Base-by-base conservation (phyloP, 345 rosid genomes). In the Carallia pectinifolia region DNA sequence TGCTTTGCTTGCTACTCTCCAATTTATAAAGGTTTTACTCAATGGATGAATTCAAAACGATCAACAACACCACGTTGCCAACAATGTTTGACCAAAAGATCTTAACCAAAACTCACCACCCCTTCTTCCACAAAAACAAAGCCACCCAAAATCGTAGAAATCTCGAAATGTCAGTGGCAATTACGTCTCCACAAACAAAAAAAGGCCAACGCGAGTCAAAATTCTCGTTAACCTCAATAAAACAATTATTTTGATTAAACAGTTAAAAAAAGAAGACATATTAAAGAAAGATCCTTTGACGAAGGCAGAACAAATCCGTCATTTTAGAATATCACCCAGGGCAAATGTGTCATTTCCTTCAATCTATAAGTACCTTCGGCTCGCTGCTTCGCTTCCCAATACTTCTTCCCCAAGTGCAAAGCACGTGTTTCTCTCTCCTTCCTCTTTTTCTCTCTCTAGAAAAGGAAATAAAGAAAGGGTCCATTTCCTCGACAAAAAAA, bases 191-290 rank as follows among this genome's bases (percentile, higher is more conserved):
- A 23, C 55, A 34, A 36, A 40, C 30, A 33, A 2, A 19, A n/a
- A 53, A 30, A 58, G 29, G 27, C 19, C 38, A 71, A 44, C 30
- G 53, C 71, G 72, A 76, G 84, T 81, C 83, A 81, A 87, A 78
- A 68, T 66, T 61, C 73, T 18, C 52, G 68, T 61, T 74, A 75
- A 61, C 70, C 66, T 27, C 64, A 0, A 44, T 44, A 1, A 0
- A 44, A 10, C 30, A 71, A 69, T 68, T 69, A 61, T 30, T 73
- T 55, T 31, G 10, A 54, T 54, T 18, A 6, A 61, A 1, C 60
- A 64, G 78, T 73, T 77, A 74, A 79, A 64, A 79, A 74, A 52
- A 72, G 79, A 70, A 72, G 2, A 33, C 34, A 33, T 33, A 33
- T 33, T 33, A 27, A 38, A 39, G 58, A 17, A 60, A 76, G 67